These are phyloP conservation scores for Musa troglodytarum DNA, from an alignment of 176 grass and related monocot genomes.

Conservation along the genomic window DNA sequence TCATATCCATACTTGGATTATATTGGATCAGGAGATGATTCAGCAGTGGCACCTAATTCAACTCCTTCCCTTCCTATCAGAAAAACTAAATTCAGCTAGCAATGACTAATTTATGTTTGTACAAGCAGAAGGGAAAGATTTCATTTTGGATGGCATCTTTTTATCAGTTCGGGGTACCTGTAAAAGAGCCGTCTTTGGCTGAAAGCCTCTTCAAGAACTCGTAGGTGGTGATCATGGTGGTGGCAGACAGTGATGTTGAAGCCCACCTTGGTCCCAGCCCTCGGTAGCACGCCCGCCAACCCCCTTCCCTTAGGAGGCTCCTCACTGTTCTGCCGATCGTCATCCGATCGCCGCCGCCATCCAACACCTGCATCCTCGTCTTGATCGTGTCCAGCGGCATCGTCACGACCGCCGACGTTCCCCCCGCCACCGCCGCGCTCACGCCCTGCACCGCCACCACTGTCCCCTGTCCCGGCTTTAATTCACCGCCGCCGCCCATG, in stretches of 20 bases:
- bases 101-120: too few relatives aligned
- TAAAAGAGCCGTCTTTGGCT: conserved; percentile 6
- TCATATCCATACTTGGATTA: too few relatives aligned
- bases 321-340: conserved; percentile 55
- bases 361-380: conserved; percentile 92
- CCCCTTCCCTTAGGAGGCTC: conserved; percentile 63
- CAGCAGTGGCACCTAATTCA: too few relatives aligned
- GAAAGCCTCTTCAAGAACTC: conserved; percentile 25
- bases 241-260: conserved; percentile 11
- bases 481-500: conserved; percentile 22
- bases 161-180: not conserved
- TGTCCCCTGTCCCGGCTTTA: conserved; percentile 16
- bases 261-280: conserved; percentile 21
- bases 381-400: conserved; percentile 97
- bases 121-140: not conserved
- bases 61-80: too few relatives aligned
- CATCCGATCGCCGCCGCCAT: conserved; percentile 26
- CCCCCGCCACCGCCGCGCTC: conserved; percentile 66
- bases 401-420: conserved; percentile 68
- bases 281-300: conserved; percentile 28
- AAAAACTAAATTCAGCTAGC: too few relatives aligned
- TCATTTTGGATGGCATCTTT: not conserved
- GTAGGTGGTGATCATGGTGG: conserved; percentile 26
- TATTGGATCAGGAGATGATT: too few relatives aligned
- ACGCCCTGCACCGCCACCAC: conserved; percentile 75